Evolutionary conservation across 495 filamentous ascomycete genomes (phyloP).

Genomic region (Trichocladium uniseriatum): DNA sequence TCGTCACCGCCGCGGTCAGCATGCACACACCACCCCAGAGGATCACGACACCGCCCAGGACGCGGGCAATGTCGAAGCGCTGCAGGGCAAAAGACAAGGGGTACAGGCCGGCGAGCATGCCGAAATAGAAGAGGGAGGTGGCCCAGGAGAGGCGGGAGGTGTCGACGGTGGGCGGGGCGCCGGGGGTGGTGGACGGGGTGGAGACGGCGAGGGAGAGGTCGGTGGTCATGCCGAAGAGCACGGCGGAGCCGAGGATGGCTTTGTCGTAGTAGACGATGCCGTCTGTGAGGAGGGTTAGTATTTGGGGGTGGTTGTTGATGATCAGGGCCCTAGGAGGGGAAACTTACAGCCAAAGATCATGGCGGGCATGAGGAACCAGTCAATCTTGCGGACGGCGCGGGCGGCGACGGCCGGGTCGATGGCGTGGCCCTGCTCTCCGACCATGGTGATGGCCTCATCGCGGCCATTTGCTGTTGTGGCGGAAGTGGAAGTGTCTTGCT

Average conservation of each 20-base stretch:
- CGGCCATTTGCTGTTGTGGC: constrained; percentile 16
- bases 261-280: constrained; percentile 75
- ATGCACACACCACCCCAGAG: constrained; percentile 60
- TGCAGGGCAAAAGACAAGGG: constrained; percentile 63
- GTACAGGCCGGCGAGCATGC: constrained; percentile 63
- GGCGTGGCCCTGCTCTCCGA: constrained; percentile 27
- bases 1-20: constrained; percentile 56
- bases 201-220: constrained; percentile 50
- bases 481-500: no score
- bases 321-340: neutral
- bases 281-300: constrained; percentile 25
- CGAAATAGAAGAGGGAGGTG: constrained; percentile 72
- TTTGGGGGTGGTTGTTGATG: neutral
- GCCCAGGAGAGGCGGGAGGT: constrained; percentile 63
- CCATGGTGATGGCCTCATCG: constrained; percentile 31
- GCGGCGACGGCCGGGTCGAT: constrained; percentile 44
- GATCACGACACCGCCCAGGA: constrained; percentile 55
- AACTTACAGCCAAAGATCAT: constrained; percentile 53
- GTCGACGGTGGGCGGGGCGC: constrained; percentile 45
- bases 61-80: constrained; percentile 51
- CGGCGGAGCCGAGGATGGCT: constrained; percentile 62
- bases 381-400: constrained; percentile 61
- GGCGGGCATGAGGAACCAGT: constrained; percentile 58
- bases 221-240: constrained; percentile 65
- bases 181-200: constrained; percentile 42